phyloP scores from a whole-genome alignment of 495 filamentous ascomycete genomes.

The Amphirosellinia nigrospora region DNA sequence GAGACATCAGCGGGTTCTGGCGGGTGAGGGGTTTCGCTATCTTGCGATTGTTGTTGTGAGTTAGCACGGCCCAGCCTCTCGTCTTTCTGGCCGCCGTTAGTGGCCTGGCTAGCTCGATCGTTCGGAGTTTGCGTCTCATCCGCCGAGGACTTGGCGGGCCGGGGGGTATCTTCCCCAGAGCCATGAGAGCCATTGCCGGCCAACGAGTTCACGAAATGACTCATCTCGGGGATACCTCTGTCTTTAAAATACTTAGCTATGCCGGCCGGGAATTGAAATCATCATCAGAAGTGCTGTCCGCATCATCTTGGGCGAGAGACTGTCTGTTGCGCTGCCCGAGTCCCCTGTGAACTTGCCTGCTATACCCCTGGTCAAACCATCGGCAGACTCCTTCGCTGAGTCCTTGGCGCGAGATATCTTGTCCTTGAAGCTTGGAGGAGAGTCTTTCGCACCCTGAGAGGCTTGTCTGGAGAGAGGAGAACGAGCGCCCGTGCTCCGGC shows the following conservation, averaged over 20 bases:
- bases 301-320: constrained; percentile 14
- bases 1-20: constrained; percentile 29
- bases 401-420: constrained; percentile 1
- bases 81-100: background rate
- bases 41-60: constrained; percentile 23
- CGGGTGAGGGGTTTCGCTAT: background rate
- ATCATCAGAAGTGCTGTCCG: constrained; percentile 24
- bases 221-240: constrained; percentile 37
- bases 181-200: constrained; percentile 12
- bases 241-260: constrained; percentile 36
- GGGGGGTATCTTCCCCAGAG: background rate
- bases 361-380: constrained; percentile 15
- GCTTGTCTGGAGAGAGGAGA: constrained; percentile 13
- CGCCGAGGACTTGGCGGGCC: background rate
- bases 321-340: background rate
- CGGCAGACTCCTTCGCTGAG: background rate
- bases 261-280: constrained; percentile 26
- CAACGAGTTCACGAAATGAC: constrained; percentile 31
- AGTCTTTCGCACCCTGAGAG: constrained; percentile 3
- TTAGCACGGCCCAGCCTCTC: background rate
- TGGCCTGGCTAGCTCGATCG: background rate
- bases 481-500: constrained; percentile 31
- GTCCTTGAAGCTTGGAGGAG: constrained; percentile 6
- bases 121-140: background rate
- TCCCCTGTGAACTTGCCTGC: constrained; percentile 25